phyloP scores from a whole-genome alignment of 306 rosid species.

The Styphnolobium japonicum region DNA sequence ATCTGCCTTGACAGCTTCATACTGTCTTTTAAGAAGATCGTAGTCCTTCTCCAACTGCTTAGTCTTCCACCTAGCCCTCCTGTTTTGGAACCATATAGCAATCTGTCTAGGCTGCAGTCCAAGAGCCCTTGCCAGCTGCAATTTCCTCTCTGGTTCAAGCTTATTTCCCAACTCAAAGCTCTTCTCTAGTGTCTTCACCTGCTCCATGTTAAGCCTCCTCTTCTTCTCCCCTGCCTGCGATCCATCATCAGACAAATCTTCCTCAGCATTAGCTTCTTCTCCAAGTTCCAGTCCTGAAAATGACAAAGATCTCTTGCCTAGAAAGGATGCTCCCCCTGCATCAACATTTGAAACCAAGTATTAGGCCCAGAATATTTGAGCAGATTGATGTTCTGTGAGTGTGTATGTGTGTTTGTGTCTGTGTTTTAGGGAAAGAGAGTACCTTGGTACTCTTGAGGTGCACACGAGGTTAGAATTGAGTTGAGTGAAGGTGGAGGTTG shows the following conservation, averaged over 20 bases:
- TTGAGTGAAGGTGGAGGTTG: conserved; percentile 66
- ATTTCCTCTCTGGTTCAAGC: conserved; percentile 88
- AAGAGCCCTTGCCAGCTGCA: conserved; percentile 79
- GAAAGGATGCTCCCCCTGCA: conserved; percentile 63
- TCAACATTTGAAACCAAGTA: neutral
- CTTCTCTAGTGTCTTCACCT: conserved; percentile 85
- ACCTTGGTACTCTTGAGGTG: conserved; percentile 87
- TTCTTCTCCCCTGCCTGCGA: conserved; percentile 86
- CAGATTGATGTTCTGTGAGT: neutral
- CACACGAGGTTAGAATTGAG: conserved; percentile 64
- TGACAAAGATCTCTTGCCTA: conserved; percentile 78
- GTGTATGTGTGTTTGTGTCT: neutral
- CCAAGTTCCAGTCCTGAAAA: conserved; percentile 71
- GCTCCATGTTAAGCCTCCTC: conserved; percentile 79
- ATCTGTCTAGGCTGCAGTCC: conserved; percentile 80
- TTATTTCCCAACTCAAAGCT: conserved; percentile 82
- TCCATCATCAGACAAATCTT: conserved; percentile 78
- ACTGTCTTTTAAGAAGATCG: conserved; percentile 74
- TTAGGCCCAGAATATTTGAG: neutral
- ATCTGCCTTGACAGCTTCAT: conserved; percentile 67
- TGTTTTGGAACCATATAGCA: conserved; percentile 88
- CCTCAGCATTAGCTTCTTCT: conserved; percentile 63
- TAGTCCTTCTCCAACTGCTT: conserved; percentile 82
- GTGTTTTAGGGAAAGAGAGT: neutral
- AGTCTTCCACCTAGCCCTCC: conserved; percentile 89